Base-by-base conservation (phyloP, 495 filamentous ascomycete species). In the Penicillium dipodomyicola region DNA sequence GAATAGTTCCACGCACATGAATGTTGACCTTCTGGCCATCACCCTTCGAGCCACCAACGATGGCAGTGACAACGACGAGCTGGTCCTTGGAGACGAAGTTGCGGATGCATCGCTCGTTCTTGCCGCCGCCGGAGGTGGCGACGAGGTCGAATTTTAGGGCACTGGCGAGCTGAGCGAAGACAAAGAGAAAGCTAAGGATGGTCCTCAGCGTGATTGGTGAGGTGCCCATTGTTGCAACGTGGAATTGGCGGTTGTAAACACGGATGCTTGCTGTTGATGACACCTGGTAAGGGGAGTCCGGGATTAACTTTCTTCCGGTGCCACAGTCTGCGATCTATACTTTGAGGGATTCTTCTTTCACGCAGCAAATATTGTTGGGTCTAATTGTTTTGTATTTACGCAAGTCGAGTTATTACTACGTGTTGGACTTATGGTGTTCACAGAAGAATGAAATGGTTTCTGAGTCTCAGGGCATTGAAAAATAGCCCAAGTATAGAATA, bases 61-160 rank as follows among this genome's bases (percentile, higher is more conserved):
- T 96, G 51, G 93, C 89, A 35, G 94, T 97, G n/a, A 98, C 94
- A 6, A 97, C 92, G n/a, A 98, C 94, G 57, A 98, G 79, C 52
- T 93, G 95, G 70, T 96, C 92, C 72, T 86, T 90, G 49, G 85
- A 79, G 54, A 97, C 93, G 70, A 97, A 97, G 76, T 98, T 98
- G 65, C 95, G 86, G 72, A 98, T 91, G 77, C 94, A 98, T 82
- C 95, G 83, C 70, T 90, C 86, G 51, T 83, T 80, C 67, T 84
- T 81, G 64, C 80, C 77, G 71, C 84, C 80, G 57, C 72, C 76
- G 17, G 77, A 80, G 54, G 84, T 77, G 14, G 94, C 91, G 64
- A 83, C 71, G 52, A 98, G 81, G 61, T 98, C 95, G 81, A 98
- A 97, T 75, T 96, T 97, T 55, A 98, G 81, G 30, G 92, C 92